Base-by-base conservation (phyloP, 1,139 yeast genomes). In the Yamadazyma conglobata region DNA sequence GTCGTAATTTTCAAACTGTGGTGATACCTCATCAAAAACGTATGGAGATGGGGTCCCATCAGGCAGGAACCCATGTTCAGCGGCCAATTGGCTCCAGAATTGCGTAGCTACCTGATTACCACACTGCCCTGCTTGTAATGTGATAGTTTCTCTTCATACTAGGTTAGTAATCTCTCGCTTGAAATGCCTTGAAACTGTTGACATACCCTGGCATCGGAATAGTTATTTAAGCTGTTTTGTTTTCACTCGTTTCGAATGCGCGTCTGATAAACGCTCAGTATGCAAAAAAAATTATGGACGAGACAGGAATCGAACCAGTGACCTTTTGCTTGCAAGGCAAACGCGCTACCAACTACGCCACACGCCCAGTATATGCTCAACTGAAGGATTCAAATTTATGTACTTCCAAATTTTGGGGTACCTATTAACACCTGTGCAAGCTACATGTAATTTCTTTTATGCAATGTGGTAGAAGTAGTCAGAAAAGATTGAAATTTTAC, bases 81-180 rank as follows among this genome's bases (percentile, higher is more conserved):
- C 58, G 28, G 95, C 86, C 35, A 91, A 60, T 56, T 88, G 96
- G 30, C 79, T 73, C 98, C 98, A 91, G 54, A 89, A 91, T 53
- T 85, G 85, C 33, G 85, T 76, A 13, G 97, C 97, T 1, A 91
- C 82, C 54, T 91, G 98, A 57, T 91, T 91, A 32, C 98, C 98
- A 60, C 98, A 93, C 60, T 91, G 98, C 18, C 96, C 88, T 33
- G 65, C 63, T 44, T 68, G 75, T 19, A 69, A 46, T 10, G 73
- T 64, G 10, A 69, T 53, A 3, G 69, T 64, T 45, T 59, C 67
- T 3, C 69, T 59, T 17, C n/a, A 11, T 11, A 10, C n/a, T n/a
- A n/a, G 17, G 67, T 64, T 61, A 60, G 70, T 56, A 51, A 16
- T 12, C n/a, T n/a, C n/a, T n/a, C n/a, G n/a, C n/a, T n/a, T 15